Evolutionary conservation across 2,329 filamentous ascomycete genomes (phyloP), one percentile per base, ranked within the genome.

Genomic region (Anthostomella pinea): DNA sequence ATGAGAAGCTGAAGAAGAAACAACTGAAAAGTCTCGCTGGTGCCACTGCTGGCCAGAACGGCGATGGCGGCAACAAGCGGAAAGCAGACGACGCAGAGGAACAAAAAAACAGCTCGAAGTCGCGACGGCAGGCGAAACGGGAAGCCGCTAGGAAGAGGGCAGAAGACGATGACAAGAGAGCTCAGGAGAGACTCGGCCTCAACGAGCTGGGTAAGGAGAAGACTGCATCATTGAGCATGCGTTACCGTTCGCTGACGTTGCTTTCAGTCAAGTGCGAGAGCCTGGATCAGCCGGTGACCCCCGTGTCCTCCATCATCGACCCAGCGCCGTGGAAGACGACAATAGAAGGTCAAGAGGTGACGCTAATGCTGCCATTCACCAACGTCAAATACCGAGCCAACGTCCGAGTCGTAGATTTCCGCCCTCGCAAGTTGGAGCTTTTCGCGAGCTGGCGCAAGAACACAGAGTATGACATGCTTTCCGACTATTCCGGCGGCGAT

Each of bases 401-500:
- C 21, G 81, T 87, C 22, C 82, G 87, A n/a, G 82, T 95, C 2
- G 74, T 95, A 22, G 87, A 95, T 63, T 96, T 86, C 59, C 78
- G 74, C 39, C 91, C 91, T 0, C 63, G 70, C 3, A 70, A 71
- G 1, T 65, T 96, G 1, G 75, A 81, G 45, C 78, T 91, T 39
- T 96, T 96, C 57, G 69, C 84, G 3, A 62, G 59, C 19, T 68
- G 68, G 36, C 67, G 64, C 25, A 67, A 66, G 40, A 34, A 32
- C 3, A 63, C 59, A 14, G 72, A 81, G 18, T 73, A 65, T 32
- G 72, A 76, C 22, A 48, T 64, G 0, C 62, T 83, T 9, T 74
- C 72, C 1, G 72, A 71, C 38, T 51, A 49, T n/a, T n/a, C n/a
- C 33, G 60, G 68, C 17, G 57, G 62, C 5, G 62, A 41, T 18